Percentiles rank a stretch among this genome's conserved stretches.
phyloP scores from a whole-genome alignment of 345 rosid species.

The Eucalyptus cloeziana region DNA sequence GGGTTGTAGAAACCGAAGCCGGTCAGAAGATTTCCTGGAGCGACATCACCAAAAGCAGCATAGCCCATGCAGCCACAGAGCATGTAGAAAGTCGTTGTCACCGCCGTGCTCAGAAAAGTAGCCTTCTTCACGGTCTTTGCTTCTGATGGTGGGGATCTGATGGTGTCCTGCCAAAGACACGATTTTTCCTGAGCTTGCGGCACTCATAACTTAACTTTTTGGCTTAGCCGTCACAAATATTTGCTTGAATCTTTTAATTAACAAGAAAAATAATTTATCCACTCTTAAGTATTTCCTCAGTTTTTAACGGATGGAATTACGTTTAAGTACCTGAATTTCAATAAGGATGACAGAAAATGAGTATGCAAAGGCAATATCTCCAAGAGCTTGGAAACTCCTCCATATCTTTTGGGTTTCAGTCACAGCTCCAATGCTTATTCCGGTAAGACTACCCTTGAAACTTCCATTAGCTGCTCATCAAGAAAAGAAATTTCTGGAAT shows the following conservation, averaged over 20 bases:
- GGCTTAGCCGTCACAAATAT: neutral
- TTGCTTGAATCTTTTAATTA: neutral
- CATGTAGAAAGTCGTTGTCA: slow-evolving; percentile 41
- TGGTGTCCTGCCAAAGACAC: slow-evolving; percentile 16
- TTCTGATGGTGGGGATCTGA: slow-evolving; percentile 38
- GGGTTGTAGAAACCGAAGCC: slow-evolving; percentile 57
- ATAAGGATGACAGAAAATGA: slow-evolving; percentile 63
- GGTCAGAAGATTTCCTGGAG: slow-evolving; percentile 50
- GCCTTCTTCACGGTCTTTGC: slow-evolving; percentile 46
- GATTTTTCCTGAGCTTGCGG: neutral
- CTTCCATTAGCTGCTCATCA: slow-evolving; percentile 25
- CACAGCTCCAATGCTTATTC: slow-evolving; percentile 54
- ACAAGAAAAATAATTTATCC: neutral
- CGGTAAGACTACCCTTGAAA: slow-evolving; percentile 62
- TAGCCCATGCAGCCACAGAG: slow-evolving; percentile 55
- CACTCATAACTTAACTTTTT: neutral
- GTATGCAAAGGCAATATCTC: slow-evolving; percentile 83
- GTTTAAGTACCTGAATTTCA: slow-evolving; percentile 59
- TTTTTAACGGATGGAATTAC: neutral
- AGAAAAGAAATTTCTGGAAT: neutral
- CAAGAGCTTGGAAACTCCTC: slow-evolving; percentile 82
- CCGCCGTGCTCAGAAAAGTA: slow-evolving; percentile 18
- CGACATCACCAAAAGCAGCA: slow-evolving; percentile 43
- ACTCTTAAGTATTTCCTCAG: neutral
- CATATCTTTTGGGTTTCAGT: slow-evolving; percentile 63